Percentiles rank a stretch among this genome's conserved stretches.
Evolutionary conservation across 2,329 filamentous ascomycete species (phyloP).

Genomic region (Mariannaea sp.): DNA sequence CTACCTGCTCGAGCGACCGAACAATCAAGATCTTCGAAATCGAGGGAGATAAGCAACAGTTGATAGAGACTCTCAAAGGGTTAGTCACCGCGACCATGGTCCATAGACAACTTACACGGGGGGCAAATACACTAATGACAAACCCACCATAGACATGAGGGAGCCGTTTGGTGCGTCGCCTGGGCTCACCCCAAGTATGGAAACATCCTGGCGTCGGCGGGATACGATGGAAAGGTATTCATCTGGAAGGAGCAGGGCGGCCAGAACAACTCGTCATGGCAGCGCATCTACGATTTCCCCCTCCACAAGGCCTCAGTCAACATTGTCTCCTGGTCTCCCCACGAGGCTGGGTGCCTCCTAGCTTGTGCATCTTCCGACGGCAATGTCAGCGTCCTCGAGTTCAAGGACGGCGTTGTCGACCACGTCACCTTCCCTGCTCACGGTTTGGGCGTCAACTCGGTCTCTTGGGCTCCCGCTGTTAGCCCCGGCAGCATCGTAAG

Average conservation of each 20-base stretch:
- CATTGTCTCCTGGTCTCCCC: slow-evolving; percentile 95
- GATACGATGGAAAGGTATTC: slow-evolving; percentile 97
- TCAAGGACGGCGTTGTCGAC: slow-evolving; percentile 93
- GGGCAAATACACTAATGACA: slow-evolving; percentile 22
- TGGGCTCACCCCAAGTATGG: slow-evolving; percentile 99
- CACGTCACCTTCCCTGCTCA: slow-evolving; percentile 90
- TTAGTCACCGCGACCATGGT: slow-evolving; percentile 48
- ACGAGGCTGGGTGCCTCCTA: slow-evolving; percentile 91
- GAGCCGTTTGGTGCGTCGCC: slow-evolving; percentile 95
- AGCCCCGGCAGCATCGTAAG: slow-evolving; percentile 84
- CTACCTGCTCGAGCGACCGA: slow-evolving; percentile 96
- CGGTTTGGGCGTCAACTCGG: slow-evolving; percentile 91
- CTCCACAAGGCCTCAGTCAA: slow-evolving; percentile 96
- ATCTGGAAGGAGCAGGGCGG: slow-evolving; percentile 91
- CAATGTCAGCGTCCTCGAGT: slow-evolving; percentile 91
- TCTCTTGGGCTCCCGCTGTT: slow-evolving; percentile 90
- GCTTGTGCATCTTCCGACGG: slow-evolving; percentile 95
- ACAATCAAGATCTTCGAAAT: slow-evolving; percentile 99
- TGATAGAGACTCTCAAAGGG: slow-evolving; percentile 95
- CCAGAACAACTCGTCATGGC: slow-evolving; percentile 64
- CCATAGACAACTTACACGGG: not conserved
- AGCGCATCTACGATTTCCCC: slow-evolving; percentile 89
- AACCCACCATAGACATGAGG: slow-evolving; percentile 73
- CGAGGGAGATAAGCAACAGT: slow-evolving; percentile 85
- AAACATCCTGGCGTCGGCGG: slow-evolving; percentile 93